phyloP scores from a whole-genome alignment of 768 basidiomycete genomes.

The Rubroboletus pulcherrimus region DNA sequence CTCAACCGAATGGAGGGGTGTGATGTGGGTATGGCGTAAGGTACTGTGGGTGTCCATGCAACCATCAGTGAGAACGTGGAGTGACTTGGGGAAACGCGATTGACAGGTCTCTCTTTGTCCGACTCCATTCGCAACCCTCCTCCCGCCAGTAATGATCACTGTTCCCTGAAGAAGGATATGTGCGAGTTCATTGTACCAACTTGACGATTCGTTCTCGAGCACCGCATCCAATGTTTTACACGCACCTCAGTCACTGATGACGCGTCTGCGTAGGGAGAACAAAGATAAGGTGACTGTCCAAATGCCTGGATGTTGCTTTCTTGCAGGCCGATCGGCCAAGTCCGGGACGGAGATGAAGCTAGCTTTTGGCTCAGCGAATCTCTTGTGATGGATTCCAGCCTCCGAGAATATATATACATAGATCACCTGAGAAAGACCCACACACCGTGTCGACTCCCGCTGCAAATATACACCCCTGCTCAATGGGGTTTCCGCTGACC shows the following conservation, averaged over 20 bases:
- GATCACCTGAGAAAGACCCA: constrained; percentile 1
- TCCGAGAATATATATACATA: neutral
- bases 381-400: neutral
- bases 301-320: neutral
- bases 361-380: neutral
- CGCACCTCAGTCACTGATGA: neutral
- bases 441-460: neutral
- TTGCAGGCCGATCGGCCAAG: neutral
- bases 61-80: constrained; percentile 12
- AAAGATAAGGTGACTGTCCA: constrained; percentile 1
- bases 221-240: neutral
- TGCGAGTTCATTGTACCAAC: neutral
- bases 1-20: neutral
- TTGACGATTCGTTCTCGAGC: neutral
- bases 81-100: neutral
- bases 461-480: neutral
- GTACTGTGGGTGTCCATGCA: constrained; percentile 5
- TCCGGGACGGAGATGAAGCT: constrained; percentile 3
- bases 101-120: neutral
- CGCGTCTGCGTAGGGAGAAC: neutral
- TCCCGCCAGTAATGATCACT: neutral
- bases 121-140: neutral
- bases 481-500: neutral
- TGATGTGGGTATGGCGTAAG: constrained; percentile 8
- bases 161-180: neutral